Percentiles rank a stretch among this genome's conserved stretches.
phyloP scores from a whole-genome alignment of 345 rosid species.

The Corchorus olitorius region DNA sequence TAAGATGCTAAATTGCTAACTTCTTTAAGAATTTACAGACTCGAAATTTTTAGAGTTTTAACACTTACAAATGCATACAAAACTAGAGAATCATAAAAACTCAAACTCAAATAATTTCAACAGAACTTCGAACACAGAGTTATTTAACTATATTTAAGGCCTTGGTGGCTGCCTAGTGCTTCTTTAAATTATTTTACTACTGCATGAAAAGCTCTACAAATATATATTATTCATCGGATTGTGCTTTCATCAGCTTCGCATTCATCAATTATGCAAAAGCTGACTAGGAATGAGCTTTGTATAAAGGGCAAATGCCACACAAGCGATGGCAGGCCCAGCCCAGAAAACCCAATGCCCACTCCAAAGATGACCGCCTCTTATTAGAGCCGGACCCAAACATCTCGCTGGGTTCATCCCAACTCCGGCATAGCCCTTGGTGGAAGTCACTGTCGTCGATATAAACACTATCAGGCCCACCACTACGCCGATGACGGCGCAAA shows the following conservation, averaged over 20 bases:
- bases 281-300: slow-evolving; percentile 28
- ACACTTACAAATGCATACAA: too few species aligned
- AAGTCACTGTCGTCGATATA: slow-evolving; percentile 44
- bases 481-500: slow-evolving; percentile 33
- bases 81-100: too few species aligned
- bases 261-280: neutral
- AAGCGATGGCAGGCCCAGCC: slow-evolving; percentile 30
- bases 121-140: too few species aligned
- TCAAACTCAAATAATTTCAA: too few species aligned
- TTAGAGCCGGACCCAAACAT: slow-evolving; percentile 42
- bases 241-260: neutral
- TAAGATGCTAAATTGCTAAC: too few species aligned
- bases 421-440: slow-evolving; percentile 44
- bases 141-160: too few species aligned
- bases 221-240: neutral
- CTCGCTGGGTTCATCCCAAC: slow-evolving; percentile 57
- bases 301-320: slow-evolving; percentile 30
- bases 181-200: neutral
- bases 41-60: too few species aligned
- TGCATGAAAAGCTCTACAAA: neutral
- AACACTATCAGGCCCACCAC: slow-evolving; percentile 45
- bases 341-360: slow-evolving; percentile 38
- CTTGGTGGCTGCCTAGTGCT: too few species aligned
- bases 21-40: too few species aligned
- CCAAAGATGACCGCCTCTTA: slow-evolving; percentile 40